Evolutionary conservation across 495 filamentous ascomycete species (phyloP).

Genomic region (Neurospora sp.): DNA sequence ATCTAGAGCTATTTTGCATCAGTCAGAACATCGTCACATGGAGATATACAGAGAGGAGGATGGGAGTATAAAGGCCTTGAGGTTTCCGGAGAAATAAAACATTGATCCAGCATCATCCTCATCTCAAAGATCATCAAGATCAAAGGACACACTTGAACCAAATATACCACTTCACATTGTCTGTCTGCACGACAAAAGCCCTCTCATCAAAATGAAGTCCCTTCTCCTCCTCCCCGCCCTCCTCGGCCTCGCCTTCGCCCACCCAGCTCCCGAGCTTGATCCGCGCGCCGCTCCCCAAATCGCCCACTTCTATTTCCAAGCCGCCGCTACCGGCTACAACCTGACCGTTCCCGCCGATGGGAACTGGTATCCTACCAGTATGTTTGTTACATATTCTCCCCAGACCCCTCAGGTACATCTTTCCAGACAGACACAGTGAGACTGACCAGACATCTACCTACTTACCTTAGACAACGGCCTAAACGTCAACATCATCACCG

Average conservation of each 20-base stretch:
- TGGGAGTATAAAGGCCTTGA: background rate
- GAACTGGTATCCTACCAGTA: slow-evolving; percentile 13
- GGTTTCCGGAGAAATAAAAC: background rate
- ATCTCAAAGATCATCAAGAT: background rate
- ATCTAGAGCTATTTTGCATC: background rate
- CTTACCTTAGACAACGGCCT: slow-evolving; percentile 21
- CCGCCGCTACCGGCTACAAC: slow-evolving; percentile 16
- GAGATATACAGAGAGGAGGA: background rate
- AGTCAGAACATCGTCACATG: background rate
- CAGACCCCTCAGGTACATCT: no score
- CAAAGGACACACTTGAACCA: background rate
- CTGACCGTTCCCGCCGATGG: slow-evolving; percentile 22
- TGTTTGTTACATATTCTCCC: no score
- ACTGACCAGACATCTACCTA: no score
- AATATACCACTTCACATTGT: background rate
- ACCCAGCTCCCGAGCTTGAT: slow-evolving; percentile 9
- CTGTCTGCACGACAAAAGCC: background rate
- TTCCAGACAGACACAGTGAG: no score
- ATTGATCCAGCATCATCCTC: background rate
- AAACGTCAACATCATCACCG: slow-evolving; percentile 18
- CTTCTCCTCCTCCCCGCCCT: slow-evolving; percentile 1
- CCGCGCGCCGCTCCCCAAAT: slow-evolving; percentile 13
- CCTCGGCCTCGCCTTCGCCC: slow-evolving; percentile 4
- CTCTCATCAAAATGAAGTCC: slow-evolving; percentile 8
- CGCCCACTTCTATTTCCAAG: slow-evolving; percentile 20